phyloP scores from a whole-genome alignment of 345 rosid genomes.

The Crucihimalaya himalaica region DNA sequence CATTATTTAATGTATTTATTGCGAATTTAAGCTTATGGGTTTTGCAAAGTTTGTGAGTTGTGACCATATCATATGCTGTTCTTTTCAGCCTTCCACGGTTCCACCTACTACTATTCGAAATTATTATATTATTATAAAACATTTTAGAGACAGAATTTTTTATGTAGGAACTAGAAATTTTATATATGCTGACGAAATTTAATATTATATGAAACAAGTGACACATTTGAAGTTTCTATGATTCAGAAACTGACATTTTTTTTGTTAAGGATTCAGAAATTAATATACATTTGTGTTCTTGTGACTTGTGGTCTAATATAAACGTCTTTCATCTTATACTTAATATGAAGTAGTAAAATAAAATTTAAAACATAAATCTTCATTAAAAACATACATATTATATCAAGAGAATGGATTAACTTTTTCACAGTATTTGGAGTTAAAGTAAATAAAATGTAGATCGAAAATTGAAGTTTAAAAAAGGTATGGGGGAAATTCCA shows the following conservation, averaged over 20 bases:
- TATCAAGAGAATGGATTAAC: too few species aligned
- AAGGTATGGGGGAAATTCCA: background rate
- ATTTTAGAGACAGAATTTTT: background rate
- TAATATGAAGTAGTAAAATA: too few species aligned
- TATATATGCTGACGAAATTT: background rate
- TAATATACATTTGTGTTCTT: background rate
- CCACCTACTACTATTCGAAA: background rate
- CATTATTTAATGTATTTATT: conserved; percentile 8
- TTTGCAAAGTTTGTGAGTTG: background rate
- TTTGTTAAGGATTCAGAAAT: too few species aligned
- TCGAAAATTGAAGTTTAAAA: background rate
- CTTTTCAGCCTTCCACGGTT: background rate
- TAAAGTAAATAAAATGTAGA: background rate
- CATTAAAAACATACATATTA: too few species aligned
- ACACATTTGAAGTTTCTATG: too few species aligned
- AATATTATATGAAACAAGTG: background rate
- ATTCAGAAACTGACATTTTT: too few species aligned
- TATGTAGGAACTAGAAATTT: background rate
- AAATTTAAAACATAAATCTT: too few species aligned
- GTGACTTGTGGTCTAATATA: too few species aligned
- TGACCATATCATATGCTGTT: conserved; percentile 7
- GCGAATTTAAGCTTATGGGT: conserved; percentile 24
- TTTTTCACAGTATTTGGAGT: too few species aligned
- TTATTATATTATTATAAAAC: background rate
- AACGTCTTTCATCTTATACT: too few species aligned